Percentiles rank a stretch among this genome's conserved stretches.
Conservation (phyloP, 768 basidiomycete species). For the Pisolithus albus region DNA sequence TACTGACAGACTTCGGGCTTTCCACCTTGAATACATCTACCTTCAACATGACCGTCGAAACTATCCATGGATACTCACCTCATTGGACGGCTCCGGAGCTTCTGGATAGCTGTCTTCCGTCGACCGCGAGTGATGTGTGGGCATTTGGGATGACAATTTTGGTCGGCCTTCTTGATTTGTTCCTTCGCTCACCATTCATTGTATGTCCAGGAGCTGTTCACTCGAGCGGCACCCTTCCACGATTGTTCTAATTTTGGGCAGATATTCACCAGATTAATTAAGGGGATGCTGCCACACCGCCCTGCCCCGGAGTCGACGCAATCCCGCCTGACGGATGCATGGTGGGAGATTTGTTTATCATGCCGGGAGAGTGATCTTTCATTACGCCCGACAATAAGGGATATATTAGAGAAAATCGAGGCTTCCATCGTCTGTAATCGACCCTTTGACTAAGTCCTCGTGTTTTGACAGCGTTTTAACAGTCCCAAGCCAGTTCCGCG, state of each 20-base stretch:
- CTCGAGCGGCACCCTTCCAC: not conserved
- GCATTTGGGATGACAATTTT: not conserved
- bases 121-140: not conserved
- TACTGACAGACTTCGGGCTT: not conserved
- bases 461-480: no score
- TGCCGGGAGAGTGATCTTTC: not conserved
- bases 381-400: not conserved
- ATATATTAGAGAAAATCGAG: constrained; percentile 2
- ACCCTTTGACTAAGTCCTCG: no score
- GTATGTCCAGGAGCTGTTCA: not conserved
- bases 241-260: no score
- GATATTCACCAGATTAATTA: not conserved
- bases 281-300: not conserved
- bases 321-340: not conserved
- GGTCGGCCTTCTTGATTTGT: not conserved
- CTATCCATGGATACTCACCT: not conserved
- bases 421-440: not conserved
- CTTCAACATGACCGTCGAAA: not conserved
- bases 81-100: not conserved
- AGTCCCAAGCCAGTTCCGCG: no score
- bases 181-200: not conserved
- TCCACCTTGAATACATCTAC: not conserved
- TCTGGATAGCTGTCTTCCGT: not conserved
- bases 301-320: not conserved
- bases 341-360: not conserved